phyloP scores from a whole-genome alignment of 1,284 basidiomycete genomes.

The Mycosarcoma mackinlayi region DNA sequence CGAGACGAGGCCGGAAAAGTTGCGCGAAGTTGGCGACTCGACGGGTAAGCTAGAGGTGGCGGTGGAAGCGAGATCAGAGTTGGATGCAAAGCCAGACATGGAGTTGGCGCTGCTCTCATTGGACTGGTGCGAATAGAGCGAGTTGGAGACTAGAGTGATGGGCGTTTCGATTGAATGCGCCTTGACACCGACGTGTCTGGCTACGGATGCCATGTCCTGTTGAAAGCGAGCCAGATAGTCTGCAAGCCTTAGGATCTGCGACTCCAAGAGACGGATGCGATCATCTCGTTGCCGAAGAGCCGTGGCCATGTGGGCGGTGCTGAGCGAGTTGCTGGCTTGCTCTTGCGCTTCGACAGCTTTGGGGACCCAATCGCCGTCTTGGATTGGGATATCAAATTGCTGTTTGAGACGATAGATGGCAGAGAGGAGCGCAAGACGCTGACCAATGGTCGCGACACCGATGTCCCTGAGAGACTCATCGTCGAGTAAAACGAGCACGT shows the following conservation, averaged over 20 bases:
- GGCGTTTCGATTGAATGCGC: constrained; percentile 43
- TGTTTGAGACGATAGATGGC: constrained; percentile 63
- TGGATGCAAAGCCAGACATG: constrained; percentile 30
- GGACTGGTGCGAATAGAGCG: constrained; percentile 30
- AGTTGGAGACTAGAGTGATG: constrained; percentile 47
- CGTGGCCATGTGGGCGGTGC: constrained; percentile 28
- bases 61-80: constrained; percentile 30
- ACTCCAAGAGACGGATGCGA: constrained; percentile 62
- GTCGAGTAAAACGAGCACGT: constrained; percentile 64
- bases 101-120: constrained; percentile 28
- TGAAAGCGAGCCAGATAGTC: constrained; percentile 59
- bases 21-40: constrained; percentile 44
- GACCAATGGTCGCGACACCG: constrained; percentile 62
- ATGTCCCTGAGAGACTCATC: constrained; percentile 63
- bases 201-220: constrained; percentile 55
- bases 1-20: constrained; percentile 42
- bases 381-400: constrained; percentile 59
- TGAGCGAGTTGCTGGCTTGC: constrained; percentile 17
- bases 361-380: constrained; percentile 64
- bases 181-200: constrained; percentile 48
- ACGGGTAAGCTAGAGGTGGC: constrained; percentile 30
- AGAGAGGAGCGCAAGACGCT: constrained; percentile 58
- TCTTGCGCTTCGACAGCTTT: constrained; percentile 42
- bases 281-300: constrained; percentile 58
- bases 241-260: constrained; percentile 56